phyloP scores from a whole-genome alignment of 225 moss, liverwort and hornwort species.

The Anthoceros angustus region DNA sequence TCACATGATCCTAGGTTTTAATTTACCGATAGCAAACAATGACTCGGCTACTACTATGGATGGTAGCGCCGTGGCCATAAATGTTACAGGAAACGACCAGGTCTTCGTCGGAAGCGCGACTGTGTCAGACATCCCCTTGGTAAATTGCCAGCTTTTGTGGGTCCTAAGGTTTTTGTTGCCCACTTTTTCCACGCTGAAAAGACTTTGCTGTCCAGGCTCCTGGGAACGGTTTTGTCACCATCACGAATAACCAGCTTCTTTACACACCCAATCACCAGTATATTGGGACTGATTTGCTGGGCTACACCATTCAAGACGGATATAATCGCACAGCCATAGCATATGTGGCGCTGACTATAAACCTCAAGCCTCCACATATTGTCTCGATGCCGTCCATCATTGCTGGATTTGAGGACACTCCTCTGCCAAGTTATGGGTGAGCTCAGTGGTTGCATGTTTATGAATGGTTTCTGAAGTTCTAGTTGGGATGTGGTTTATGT shows the following conservation, averaged over 20 bases:
- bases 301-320: constrained; percentile 1
- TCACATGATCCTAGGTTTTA: background rate
- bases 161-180: background rate
- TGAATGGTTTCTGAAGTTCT: no score
- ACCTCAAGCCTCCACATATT: background rate
- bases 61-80: background rate
- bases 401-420: background rate
- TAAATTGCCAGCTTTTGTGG: background rate
- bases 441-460: background rate
- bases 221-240: background rate
- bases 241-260: background rate
- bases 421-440: background rate
- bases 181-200: background rate
- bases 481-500: no score
- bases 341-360: background rate
- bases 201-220: background rate
- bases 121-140: background rate
- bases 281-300: background rate
- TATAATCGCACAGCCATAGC: background rate
- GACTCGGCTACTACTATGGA: background rate
- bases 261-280: background rate
- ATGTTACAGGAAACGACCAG: background rate
- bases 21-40: background rate
- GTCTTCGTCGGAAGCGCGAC: background rate
- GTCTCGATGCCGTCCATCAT: background rate